Percentiles rank a stretch among this genome's conserved stretches.
Conservation (phyloP, 208 protist species). For the Endotrypanum monterogeii region DNA sequence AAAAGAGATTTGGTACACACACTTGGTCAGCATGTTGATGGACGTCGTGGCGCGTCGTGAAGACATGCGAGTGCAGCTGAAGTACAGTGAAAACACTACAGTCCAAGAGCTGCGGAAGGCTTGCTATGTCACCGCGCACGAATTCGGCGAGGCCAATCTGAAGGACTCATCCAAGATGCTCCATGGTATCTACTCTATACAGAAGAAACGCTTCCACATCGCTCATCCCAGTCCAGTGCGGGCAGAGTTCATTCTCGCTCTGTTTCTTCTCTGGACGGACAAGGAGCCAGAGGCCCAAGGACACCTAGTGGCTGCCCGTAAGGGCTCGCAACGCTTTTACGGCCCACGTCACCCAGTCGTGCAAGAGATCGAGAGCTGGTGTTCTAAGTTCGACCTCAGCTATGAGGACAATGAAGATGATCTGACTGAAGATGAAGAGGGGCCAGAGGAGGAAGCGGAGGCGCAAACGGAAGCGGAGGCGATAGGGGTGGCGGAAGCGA, state of each 20-base stretch:
- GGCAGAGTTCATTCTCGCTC: conserved; percentile 75
- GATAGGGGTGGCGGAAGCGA: too few species aligned
- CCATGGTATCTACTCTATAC: conserved; percentile 80
- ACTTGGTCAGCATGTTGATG: conserved; percentile 49
- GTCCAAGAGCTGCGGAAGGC: conserved; percentile 35
- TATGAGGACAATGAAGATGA: conserved; percentile 16
- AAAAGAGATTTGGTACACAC: conserved; percentile 84
- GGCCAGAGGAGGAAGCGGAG: neutral
- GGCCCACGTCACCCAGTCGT: conserved; percentile 81
- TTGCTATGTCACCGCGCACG: conserved; percentile 61
- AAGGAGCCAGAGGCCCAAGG: conserved; percentile 54
- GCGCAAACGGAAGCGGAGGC: too few species aligned
- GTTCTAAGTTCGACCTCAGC: conserved; percentile 59
- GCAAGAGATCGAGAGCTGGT: conserved; percentile 79
- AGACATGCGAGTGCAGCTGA: conserved; percentile 54
- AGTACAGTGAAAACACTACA: conserved; percentile 68
- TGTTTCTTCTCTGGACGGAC: conserved; percentile 85
- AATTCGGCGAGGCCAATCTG: conserved; percentile 83
- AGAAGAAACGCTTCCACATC: conserved; percentile 73
- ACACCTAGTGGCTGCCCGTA: conserved; percentile 49
- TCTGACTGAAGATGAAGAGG: conserved; percentile 7
- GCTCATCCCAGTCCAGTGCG: conserved; percentile 69
- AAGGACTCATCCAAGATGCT: conserved; percentile 88
- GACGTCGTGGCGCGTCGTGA: conserved; percentile 61
- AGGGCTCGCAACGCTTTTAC: conserved; percentile 66